Base-by-base conservation (phyloP, 306 rosid species). In the Malus fusca region DNA sequence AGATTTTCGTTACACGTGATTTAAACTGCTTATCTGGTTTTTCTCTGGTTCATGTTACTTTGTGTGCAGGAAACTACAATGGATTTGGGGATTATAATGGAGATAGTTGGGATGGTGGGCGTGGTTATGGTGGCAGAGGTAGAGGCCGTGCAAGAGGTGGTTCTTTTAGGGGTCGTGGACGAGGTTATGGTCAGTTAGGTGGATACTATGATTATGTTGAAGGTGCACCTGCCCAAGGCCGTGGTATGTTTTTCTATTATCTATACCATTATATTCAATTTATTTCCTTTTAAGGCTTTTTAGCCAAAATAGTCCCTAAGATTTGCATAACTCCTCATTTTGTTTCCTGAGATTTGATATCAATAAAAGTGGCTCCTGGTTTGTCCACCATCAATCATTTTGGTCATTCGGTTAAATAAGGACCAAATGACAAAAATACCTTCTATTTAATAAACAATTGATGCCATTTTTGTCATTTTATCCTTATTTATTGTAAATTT, bases 71-170 rank as follows among this genome's bases (percentile, higher is more conserved):
- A 81, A 73, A 82, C 81, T 87, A 87, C 84, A 88, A 88, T 76
- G 97, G 88, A 62, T 86, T 90, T 68, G 71, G 73, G 66, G 96
- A 93, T 44, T 85, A 88, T 75, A 75, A 84, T 73, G 98, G 92
- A 58, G 93, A 89, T 82, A 88, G 88, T 56, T 89, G 90, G 92
- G 98, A 87, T 71, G 86, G 87, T 43, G 95, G 96, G 19, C 90
- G 83, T 31, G 87, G 98, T 69, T 89, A 81, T 74, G 96, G 92
- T 60, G 89, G 89, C 71, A 85, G 96, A 83, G 91, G 92, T 19
- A 87, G 91, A 75, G 98, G 93, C 63, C 93, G 89, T 11, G 84
- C 74, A 35, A 81, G 91, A 81, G 89, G 95, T 10, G 90, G 85
- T 76, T 66, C 53, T 82, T 82, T 79, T 72, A 75, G 84, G 71